These are phyloP conservation scores for Vicia villosa DNA, from an alignment of 306 rosid genomes.

Conservation along the genomic window DNA sequence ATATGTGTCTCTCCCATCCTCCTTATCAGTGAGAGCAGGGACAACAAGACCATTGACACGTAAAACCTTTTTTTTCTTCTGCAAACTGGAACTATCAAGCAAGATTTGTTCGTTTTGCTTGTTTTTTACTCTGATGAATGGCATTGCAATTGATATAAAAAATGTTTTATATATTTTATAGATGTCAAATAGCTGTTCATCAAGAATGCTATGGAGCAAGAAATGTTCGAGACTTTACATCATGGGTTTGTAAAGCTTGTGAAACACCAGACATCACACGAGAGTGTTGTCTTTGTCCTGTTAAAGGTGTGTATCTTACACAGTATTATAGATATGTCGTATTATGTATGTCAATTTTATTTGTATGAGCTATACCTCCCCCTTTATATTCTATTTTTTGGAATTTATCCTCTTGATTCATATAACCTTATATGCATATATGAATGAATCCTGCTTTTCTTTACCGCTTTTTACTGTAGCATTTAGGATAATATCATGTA, in stretches of 20 bases:
- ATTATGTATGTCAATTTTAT: conserved; percentile 3
- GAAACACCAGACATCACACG: conserved; percentile 77
- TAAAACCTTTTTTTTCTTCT: conserved; percentile 1
- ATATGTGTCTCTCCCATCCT: conserved; percentile 1
- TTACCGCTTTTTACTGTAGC: conserved; percentile 9
- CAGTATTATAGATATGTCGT: conserved; percentile 18
- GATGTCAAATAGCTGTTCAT: conserved; percentile 93
- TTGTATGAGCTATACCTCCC: conserved; percentile 17
- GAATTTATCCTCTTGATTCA: conserved; percentile 6
- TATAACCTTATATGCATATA: conserved; percentile 18
- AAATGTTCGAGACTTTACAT: conserved; percentile 78
- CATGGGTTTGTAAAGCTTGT: conserved; percentile 96
- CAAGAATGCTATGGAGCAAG: conserved; percentile 97
- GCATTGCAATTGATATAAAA: conserved; percentile 24
- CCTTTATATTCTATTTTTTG: conserved; percentile 9
- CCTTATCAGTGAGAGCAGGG: background rate
- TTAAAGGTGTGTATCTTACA: conserved; percentile 61
- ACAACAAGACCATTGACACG: conserved; percentile 10
- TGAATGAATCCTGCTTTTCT: conserved; percentile 23
- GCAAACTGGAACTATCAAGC: conserved; percentile 18
- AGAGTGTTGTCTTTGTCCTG: conserved; percentile 96
- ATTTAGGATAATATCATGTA: conserved; percentile 1
- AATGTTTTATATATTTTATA: conserved; percentile 38
- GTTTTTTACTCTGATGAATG: background rate
- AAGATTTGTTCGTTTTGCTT: conserved; percentile 6